Evolutionary conservation across 805 yeast genomes (phyloP).

Genomic region (Candida pseudoglaebosa): DNA sequence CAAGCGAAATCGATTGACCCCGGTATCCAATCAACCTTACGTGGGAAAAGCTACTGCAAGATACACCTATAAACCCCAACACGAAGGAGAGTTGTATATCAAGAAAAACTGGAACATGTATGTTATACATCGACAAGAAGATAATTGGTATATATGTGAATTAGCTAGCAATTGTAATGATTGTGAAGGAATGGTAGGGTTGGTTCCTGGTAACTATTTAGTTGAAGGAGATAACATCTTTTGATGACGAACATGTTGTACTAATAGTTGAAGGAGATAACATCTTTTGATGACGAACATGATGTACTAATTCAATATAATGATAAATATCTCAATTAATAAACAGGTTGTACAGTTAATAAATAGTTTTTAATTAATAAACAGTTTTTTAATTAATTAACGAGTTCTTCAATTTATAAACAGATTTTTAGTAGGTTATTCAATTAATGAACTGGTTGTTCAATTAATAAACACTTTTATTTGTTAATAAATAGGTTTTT

Average conservation of each 20-base stretch:
- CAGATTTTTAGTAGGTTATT: too few species aligned
- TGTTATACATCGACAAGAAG: slow-evolving; percentile 40
- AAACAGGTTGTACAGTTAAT: too few species aligned
- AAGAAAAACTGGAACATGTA: slow-evolving; percentile 40
- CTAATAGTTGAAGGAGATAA: slow-evolving; percentile 24
- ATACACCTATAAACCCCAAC: slow-evolving; percentile 38
- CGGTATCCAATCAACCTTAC: slow-evolving; percentile 26
- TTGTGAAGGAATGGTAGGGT: slow-evolving; percentile 32
- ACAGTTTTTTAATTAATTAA: too few species aligned
- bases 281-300: slow-evolving; percentile 8
- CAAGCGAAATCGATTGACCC: slow-evolving; percentile 19
- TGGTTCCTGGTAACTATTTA: slow-evolving; percentile 42
- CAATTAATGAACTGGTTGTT: too few species aligned
- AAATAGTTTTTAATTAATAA: too few species aligned
- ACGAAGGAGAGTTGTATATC: slow-evolving; percentile 38
- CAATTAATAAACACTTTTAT: too few species aligned
- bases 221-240: slow-evolving; percentile 27
- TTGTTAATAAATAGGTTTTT: too few species aligned
- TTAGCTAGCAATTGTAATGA: slow-evolving; percentile 32
- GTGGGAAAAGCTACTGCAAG: slow-evolving; percentile 35
- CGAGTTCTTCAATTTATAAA: too few species aligned
- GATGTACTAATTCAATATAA: slow-evolving; percentile 4
- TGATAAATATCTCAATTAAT: too few species aligned
- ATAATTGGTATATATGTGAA: slow-evolving; percentile 43
- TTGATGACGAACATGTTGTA: slow-evolving; percentile 3